phyloP scores from a whole-genome alignment of 441 rosid species.

The Euphorbia corollata region DNA sequence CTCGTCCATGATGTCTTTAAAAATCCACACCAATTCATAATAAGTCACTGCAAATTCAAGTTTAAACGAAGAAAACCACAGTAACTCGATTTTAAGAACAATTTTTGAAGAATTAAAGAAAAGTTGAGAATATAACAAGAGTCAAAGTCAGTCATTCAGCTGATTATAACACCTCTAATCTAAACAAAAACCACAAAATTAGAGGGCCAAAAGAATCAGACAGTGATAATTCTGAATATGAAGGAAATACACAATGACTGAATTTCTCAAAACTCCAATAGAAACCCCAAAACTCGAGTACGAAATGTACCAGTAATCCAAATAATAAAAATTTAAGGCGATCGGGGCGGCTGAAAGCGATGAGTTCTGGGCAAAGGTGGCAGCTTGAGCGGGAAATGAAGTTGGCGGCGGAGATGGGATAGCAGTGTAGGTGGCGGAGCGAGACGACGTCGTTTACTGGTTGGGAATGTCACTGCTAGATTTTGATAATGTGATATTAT shows the following conservation, averaged over 20 bases:
- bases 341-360: conserved; percentile 24
- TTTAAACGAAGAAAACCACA: neutral
- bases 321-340: conserved; percentile 28
- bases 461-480: too few species aligned
- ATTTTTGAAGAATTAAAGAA: too few species aligned
- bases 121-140: neutral
- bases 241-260: conserved; percentile 10
- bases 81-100: neutral
- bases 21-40: neutral
- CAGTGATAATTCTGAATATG: neutral
- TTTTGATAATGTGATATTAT: too few species aligned
- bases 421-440: conserved; percentile 34
- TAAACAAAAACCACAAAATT: neutral
- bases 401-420: conserved; percentile 42
- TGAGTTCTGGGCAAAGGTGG: conserved; percentile 44
- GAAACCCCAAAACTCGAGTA: conserved; percentile 26
- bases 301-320: conserved; percentile 30
- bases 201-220: conserved; percentile 12
- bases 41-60: conserved; percentile 1
- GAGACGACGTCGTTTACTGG: too few species aligned
- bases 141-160: neutral
- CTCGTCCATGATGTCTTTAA: neutral
- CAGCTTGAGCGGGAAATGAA: conserved; percentile 40
- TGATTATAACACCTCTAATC: neutral
- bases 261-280: conserved; percentile 24